These are phyloP conservation scores for Neospermospora avenae DNA, from an alignment of 2,329 filamentous ascomycete species.

Conservation along the genomic window DNA sequence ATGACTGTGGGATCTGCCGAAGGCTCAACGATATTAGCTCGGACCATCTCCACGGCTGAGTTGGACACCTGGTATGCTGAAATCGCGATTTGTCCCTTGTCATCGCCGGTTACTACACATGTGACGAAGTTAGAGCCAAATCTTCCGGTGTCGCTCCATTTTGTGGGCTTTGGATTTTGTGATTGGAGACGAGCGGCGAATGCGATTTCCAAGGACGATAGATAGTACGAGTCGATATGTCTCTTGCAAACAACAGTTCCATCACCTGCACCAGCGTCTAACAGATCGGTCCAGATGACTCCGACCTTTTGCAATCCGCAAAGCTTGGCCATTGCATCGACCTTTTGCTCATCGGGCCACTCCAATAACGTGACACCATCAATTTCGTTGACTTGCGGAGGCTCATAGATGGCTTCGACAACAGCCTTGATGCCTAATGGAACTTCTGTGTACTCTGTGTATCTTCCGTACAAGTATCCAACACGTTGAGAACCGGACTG, in stretches of 20 bases:
- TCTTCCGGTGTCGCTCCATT: slow-evolving; percentile 92
- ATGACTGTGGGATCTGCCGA: slow-evolving; percentile 91
- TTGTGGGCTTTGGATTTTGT: slow-evolving; percentile 82
- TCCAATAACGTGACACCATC: slow-evolving; percentile 83
- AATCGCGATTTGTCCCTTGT: slow-evolving; percentile 81
- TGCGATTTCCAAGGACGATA: slow-evolving; percentile 86
- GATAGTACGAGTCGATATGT: slow-evolving; percentile 86
- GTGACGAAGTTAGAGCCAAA: slow-evolving; percentile 98
- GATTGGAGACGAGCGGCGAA: slow-evolving; percentile 88
- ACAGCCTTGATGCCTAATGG: slow-evolving; percentile 93
- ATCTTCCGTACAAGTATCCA: slow-evolving; percentile 87
- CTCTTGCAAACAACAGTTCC: slow-evolving; percentile 91
- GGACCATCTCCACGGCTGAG: slow-evolving; percentile 93
- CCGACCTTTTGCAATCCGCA: slow-evolving; percentile 88
- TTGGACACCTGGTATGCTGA: slow-evolving; percentile 94
- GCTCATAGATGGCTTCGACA: slow-evolving; percentile 95
- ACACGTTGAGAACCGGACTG: slow-evolving; percentile 79
- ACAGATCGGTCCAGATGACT: slow-evolving; percentile 89
- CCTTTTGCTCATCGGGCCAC: slow-evolving; percentile 80
- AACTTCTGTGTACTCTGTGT: slow-evolving; percentile 87
- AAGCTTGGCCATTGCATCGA: slow-evolving; percentile 74
- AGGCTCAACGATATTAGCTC: slow-evolving; percentile 90
- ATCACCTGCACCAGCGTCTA: slow-evolving; percentile 76
- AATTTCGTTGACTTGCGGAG: slow-evolving; percentile 82
- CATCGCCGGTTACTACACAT: slow-evolving; percentile 91